A percentile compares a stretch with the other conserved stretches of the same genome.
These are phyloP conservation scores for Clonostachys rosea DNA, from an alignment of 2,329 filamentous ascomycete genomes.

Conservation along the genomic window DNA sequence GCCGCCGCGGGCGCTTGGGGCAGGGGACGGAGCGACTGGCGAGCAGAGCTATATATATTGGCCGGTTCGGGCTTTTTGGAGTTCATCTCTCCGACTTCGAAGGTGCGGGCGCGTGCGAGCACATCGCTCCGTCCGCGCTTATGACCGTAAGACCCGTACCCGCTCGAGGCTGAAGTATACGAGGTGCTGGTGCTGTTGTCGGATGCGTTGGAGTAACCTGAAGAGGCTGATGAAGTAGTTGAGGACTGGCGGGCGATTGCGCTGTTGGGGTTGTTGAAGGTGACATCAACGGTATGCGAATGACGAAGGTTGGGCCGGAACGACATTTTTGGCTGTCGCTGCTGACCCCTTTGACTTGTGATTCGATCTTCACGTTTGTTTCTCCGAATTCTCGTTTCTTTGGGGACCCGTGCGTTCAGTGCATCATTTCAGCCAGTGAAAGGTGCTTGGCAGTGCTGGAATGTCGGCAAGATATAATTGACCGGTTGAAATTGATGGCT, in stretches of 20 bases:
- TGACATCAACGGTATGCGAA: slow-evolving; percentile 44
- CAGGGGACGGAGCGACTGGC: slow-evolving; percentile 73
- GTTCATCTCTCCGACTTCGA: slow-evolving; percentile 37
- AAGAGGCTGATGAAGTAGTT: slow-evolving; percentile 67
- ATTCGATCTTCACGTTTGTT: background rate
- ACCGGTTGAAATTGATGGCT: too few species aligned
- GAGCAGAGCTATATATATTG: slow-evolving; percentile 65
- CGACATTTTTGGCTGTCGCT: slow-evolving; percentile 37
- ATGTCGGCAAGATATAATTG: too few species aligned
- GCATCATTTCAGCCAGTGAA: background rate
- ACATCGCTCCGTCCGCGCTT: slow-evolving; percentile 75
- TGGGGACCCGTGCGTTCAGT: background rate
- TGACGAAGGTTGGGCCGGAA: slow-evolving; percentile 56
- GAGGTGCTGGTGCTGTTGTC: slow-evolving; percentile 54
- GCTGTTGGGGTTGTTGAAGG: slow-evolving; percentile 26
- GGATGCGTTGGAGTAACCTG: slow-evolving; percentile 57
- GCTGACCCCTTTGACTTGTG: background rate
- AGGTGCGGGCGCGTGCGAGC: slow-evolving; percentile 43
- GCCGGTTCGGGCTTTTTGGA: slow-evolving; percentile 42
- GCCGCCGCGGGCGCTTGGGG: slow-evolving; percentile 56
- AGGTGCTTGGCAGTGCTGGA: background rate
- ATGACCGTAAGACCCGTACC: slow-evolving; percentile 46
- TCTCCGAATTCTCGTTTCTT: background rate
- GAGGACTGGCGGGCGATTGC: slow-evolving; percentile 58
- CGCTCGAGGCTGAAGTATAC: slow-evolving; percentile 67